These are phyloP conservation scores for Nemania bipapillata DNA, from an alignment of 2,329 filamentous ascomycete genomes.

Conservation along the genomic window DNA sequence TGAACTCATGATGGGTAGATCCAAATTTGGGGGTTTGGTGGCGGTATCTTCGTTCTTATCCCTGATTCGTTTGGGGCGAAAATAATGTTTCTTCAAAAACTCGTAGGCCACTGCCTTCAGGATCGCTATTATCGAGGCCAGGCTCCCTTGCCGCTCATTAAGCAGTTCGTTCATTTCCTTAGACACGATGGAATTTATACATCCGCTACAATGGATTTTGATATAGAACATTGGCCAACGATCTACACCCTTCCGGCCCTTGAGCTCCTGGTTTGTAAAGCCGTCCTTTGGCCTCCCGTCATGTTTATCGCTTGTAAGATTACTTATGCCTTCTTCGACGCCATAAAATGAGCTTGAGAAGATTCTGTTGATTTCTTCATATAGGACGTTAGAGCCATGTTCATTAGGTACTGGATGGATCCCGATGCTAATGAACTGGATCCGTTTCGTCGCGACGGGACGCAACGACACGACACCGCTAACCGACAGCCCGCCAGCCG, in stretches of 20 bases:
- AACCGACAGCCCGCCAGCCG: constrained; percentile 69
- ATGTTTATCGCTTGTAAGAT: constrained; percentile 52
- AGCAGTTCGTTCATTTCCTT: constrained; percentile 56
- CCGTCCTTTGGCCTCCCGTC: constrained; percentile 45
- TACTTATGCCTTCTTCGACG: constrained; percentile 60
- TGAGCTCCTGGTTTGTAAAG: constrained; percentile 64
- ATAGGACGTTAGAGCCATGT: constrained; percentile 72
- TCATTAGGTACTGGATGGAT: constrained; percentile 71
- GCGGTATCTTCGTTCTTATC: constrained; percentile 1
- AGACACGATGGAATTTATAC: constrained; percentile 28
- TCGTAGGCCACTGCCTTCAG: constrained; percentile 75
- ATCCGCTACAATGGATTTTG: constrained; percentile 63
- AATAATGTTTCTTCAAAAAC: constrained; percentile 79
- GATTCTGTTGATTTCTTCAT: constrained; percentile 79
- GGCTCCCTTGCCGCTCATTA: constrained; percentile 58
- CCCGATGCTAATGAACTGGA: constrained; percentile 85
- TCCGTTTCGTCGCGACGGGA: constrained; percentile 75
- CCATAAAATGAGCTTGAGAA: constrained; percentile 85
- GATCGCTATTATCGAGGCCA: constrained; percentile 71
- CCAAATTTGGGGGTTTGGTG: constrained; percentile 2
- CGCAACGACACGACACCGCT: constrained; percentile 76
- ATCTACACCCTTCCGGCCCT: constrained; percentile 74
- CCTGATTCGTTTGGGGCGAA: constrained; percentile 63
- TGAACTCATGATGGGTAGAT: constrained; percentile 6
- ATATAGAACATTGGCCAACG: constrained; percentile 90